Conservation (phyloP, 306 rosid species). For the Echinosophora koreensis region DNA sequence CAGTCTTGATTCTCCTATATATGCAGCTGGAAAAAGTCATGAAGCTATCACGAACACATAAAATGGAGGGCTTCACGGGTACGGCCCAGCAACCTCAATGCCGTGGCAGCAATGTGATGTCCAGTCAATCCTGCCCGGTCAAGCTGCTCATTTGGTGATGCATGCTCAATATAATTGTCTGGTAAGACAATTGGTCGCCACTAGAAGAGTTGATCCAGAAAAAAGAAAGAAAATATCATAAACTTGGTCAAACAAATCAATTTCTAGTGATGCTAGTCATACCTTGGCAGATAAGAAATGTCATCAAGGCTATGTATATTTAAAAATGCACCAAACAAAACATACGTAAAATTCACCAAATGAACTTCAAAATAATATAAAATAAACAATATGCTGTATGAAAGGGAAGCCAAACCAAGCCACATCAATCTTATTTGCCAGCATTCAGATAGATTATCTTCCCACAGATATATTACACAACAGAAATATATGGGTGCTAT, state of each 20-base stretch:
- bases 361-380: not conserved
- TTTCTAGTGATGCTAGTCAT: not conserved
- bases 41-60: conserved; percentile 53
- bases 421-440: conserved; percentile 2
- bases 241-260: conserved; percentile 11
- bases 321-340: not conserved
- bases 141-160: conserved; percentile 85
- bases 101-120: conserved; percentile 88
- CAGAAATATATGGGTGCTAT: not conserved
- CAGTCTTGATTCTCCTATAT: conserved; percentile 23
- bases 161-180: conserved; percentile 84
- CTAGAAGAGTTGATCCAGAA: conserved; percentile 50
- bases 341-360: not conserved
- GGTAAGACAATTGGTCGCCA: conserved; percentile 95
- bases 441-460: not conserved
- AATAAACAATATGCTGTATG: not conserved
- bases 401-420: conserved; percentile 18
- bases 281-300: not conserved
- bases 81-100: conserved; percentile 86
- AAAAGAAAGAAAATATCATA: conserved; percentile 34
- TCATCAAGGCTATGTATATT: not conserved
- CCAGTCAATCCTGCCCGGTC: conserved; percentile 83
- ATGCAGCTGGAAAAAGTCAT: not conserved
- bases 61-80: conserved; percentile 89
- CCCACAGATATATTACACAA: not conserved